Conservation (phyloP, 352 stramenopile genomes). For the Aphanomyces stellatus region DNA sequence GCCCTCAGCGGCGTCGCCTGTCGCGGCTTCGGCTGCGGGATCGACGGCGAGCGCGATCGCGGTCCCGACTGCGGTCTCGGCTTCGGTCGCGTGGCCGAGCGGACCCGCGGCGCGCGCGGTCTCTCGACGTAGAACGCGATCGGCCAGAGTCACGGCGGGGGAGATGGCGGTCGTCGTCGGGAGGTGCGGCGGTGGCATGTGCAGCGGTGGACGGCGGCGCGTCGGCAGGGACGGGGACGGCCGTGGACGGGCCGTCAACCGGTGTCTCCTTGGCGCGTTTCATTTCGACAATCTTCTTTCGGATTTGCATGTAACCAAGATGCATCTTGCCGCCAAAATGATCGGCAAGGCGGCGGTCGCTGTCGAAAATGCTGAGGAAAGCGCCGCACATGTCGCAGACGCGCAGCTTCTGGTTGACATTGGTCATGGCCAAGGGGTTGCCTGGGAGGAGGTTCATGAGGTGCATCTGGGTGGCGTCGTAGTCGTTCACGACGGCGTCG, state of each 20-base stretch:
- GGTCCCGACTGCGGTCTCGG: conserved; percentile 28
- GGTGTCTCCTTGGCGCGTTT: neutral
- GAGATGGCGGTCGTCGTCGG: neutral
- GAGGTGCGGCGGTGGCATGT: neutral
- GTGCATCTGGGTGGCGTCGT: conserved; percentile 1
- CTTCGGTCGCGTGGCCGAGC: conserved; percentile 22
- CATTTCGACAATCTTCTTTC: conserved; percentile 76
- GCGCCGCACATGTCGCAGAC: conserved; percentile 89
- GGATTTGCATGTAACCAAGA: conserved; percentile 84
- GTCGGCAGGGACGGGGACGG: neutral
- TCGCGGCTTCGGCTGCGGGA: conserved; percentile 39
- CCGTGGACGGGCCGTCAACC: neutral
- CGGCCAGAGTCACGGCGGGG: conserved; percentile 21
- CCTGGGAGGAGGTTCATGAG: conserved; percentile 16
- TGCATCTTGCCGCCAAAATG: conserved; percentile 89
- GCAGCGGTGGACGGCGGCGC: neutral
- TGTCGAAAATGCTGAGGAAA: conserved; percentile 90
- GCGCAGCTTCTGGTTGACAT: conserved; percentile 75
- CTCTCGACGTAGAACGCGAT: conserved; percentile 21
- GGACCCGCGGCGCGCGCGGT: neutral
- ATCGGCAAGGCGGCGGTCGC: conserved; percentile 78
- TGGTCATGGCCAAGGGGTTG: conserved; percentile 25
- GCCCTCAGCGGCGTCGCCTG: conserved; percentile 25
- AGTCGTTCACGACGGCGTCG: neutral
- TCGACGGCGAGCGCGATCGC: conserved; percentile 27